A percentile compares a stretch with the other conserved stretches of the same genome.
Evolutionary conservation across 805 yeast genomes (phyloP).

Genomic region (Spencermartinsiella europaea): DNA sequence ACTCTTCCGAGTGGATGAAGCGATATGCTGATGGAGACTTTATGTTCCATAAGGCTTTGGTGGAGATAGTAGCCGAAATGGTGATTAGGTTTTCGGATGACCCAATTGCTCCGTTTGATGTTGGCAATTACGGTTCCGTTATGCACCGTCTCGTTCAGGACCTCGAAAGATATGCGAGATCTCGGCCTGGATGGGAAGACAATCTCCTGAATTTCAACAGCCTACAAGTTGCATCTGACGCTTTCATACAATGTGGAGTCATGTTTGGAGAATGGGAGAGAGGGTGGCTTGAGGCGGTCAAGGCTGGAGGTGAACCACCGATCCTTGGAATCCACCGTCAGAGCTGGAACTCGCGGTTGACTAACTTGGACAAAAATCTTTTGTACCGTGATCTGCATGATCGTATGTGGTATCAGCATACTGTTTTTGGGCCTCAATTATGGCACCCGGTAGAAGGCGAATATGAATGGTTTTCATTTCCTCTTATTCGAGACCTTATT

Average conservation of each 20-base stretch:
- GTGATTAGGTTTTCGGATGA: conserved; percentile 61
- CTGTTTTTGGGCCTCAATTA: conserved; percentile 63
- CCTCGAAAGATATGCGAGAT: conserved; percentile 33
- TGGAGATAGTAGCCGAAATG: conserved; percentile 49
- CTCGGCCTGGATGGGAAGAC: conserved; percentile 11
- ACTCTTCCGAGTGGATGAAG: conserved; percentile 53
- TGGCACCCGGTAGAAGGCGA: conserved; percentile 45
- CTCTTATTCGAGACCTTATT: conserved; percentile 67
- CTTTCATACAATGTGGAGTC: conserved; percentile 41
- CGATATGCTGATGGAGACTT: conserved; percentile 52
- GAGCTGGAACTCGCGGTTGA: conserved; percentile 72
- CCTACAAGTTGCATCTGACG: conserved; percentile 30
- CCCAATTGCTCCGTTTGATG: conserved; percentile 69
- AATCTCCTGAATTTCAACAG: conserved; percentile 28
- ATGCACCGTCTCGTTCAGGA: conserved; percentile 44
- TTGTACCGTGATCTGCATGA: conserved; percentile 41
- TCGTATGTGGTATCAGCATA: conserved; percentile 64
- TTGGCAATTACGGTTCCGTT: conserved; percentile 42
- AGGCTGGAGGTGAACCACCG: conserved; percentile 60
- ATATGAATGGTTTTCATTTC: conserved; percentile 62
- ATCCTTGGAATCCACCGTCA: conserved; percentile 65
- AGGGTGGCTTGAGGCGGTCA: conserved; percentile 58
- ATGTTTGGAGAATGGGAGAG: conserved; percentile 50
- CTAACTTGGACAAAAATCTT: conserved; percentile 50
- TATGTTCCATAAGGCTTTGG: conserved; percentile 50